Conservation (phyloP, 257 asterid genomes). For the Sherardia arvensis region DNA sequence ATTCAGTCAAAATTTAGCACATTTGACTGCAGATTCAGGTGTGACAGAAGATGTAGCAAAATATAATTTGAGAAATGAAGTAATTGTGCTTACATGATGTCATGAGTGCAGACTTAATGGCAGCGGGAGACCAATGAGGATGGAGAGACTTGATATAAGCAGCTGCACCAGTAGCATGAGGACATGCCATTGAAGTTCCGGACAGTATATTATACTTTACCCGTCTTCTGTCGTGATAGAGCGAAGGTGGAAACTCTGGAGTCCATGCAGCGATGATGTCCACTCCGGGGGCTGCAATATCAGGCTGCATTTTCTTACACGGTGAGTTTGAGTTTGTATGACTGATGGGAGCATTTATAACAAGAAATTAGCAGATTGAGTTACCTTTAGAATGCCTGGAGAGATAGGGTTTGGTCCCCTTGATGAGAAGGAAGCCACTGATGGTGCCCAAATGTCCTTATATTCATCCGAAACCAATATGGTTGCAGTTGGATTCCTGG, state of each 20-base stretch:
- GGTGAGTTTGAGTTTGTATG: too few species aligned
- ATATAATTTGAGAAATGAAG: too few species aligned
- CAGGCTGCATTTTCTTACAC: constrained; percentile 4
- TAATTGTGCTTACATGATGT: constrained; percentile 15
- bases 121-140: constrained; percentile 45
- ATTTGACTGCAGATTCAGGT: too few species aligned
- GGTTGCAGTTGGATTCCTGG: constrained; percentile 9
- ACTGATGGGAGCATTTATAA: too few species aligned
- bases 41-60: too few species aligned
- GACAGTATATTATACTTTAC: not conserved
- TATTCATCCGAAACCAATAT: constrained; percentile 22
- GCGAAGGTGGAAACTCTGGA: not conserved
- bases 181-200: constrained; percentile 33
- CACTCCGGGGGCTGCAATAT: constrained; percentile 15
- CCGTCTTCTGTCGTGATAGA: not conserved
- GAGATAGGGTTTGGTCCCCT: constrained; percentile 5
- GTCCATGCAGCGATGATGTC: constrained; percentile 16
- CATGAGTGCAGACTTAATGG: constrained; percentile 43
- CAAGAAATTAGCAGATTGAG: too few species aligned
- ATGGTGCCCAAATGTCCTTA: constrained; percentile 34
- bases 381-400: constrained; percentile 15
- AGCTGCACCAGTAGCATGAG: constrained; percentile 32
- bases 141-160: constrained; percentile 38
- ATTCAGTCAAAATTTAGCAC: too few species aligned
- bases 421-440: constrained; percentile 19